Base-by-base conservation (phyloP, 148 eudicot genomes). In the Chenopodium quinoa region DNA sequence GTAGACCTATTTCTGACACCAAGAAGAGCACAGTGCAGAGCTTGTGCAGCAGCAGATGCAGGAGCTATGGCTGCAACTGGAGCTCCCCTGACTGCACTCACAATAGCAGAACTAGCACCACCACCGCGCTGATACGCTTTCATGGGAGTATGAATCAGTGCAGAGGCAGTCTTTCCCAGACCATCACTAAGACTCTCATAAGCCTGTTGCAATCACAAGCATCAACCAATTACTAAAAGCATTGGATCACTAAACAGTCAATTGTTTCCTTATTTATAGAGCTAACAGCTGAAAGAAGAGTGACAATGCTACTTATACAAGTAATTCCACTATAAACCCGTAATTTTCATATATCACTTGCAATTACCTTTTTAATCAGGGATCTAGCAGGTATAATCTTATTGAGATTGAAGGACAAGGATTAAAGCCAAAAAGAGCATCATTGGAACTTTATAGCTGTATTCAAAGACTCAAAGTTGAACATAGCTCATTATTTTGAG, bases 1-100 rank as follows among this genome's bases (percentile, higher is more conserved):
- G 64, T 31, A 32, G 66, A 95, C 99, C 97, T 91, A 82, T 96
- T 96, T 81, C 98, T 92, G 69, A 96, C 89, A 77, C 99, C 98
- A 89, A 93, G 90, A 87, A 96, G 87, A 82, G 95, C 95, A 84
- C 87, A 90, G 83, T 87, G 97, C 62, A 89, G 29, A 79, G 99
- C 99, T 84, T 94, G 92, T 78, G 93, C 99, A 85, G 97, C 88
- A 85, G 97, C 98, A 85, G 98, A 89, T 83, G 92, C 99, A 65
- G 99, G 99, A 78, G 95, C 93, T 71, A 93, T 83, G 76, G 91
- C 95, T n/a, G 99, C 99, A 58, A 88, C 99, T 66, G 99, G 99
- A 69, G 94, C 95, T 73, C 93, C 94, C 81, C 86, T 92, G 75
- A 93, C 89, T 68, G 94, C 99, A 76, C 91, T 87, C 22, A 89